These are phyloP conservation scores for Sparassis latifolia DNA, from an alignment of 1,284 basidiomycete genomes.

Conservation along the genomic window DNA sequence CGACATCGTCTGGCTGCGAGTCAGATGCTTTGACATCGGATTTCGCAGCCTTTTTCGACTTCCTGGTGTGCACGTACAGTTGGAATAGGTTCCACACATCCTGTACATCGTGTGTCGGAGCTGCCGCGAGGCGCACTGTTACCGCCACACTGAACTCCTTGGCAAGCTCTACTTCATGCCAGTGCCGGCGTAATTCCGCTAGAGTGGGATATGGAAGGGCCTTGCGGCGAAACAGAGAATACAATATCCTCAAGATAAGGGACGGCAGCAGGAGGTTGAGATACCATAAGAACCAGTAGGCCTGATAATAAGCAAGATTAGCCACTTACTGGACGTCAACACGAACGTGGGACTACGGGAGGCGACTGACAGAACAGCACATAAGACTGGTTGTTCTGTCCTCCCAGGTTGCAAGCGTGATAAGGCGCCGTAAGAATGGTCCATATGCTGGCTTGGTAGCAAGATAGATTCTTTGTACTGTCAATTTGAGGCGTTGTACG, in stretches of 20 bases:
- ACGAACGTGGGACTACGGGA: background rate
- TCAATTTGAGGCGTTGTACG: constrained; percentile 44
- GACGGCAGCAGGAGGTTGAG: constrained; percentile 48
- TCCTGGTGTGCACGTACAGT: constrained; percentile 26
- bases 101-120: constrained; percentile 39
- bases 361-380: constrained; percentile 44
- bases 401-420: constrained; percentile 49
- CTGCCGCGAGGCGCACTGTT: constrained; percentile 36
- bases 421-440: constrained; percentile 34
- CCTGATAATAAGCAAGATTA: constrained; percentile 26
- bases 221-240: constrained; percentile 41
- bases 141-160: constrained; percentile 46
- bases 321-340: background rate
- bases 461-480: constrained; percentile 49
- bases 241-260: constrained; percentile 40
- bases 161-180: constrained; percentile 40
- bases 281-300: constrained; percentile 62
- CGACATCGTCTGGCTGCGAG: background rate
- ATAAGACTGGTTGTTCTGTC: constrained; percentile 38
- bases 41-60: constrained; percentile 18
- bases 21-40: background rate
- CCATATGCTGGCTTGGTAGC: constrained; percentile 44
- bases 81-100: constrained; percentile 50
- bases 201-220: constrained; percentile 50
- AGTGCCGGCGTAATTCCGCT: constrained; percentile 44